Conservation (phyloP, 495 filamentous ascomycete species). For the Daldinia concentrica region DNA sequence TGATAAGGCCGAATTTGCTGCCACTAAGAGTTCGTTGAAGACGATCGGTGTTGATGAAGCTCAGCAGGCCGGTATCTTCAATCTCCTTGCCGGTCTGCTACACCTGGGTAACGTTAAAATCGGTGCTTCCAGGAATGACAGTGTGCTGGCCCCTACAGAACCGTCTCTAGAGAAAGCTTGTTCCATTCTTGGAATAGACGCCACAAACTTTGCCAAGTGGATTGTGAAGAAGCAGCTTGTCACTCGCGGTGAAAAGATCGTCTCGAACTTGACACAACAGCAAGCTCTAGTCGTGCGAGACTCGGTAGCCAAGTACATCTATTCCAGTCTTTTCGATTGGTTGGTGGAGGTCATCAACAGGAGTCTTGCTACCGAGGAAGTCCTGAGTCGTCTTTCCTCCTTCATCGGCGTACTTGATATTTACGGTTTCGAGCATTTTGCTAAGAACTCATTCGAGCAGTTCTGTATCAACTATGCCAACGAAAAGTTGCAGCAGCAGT, state of each 20-base stretch:
- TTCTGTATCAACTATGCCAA: constrained; percentile 99
- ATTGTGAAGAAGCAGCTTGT: constrained; percentile 99
- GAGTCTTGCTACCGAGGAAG: constrained; percentile 88
- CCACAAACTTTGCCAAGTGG: constrained; percentile 93
- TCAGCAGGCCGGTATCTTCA: constrained; percentile 87
- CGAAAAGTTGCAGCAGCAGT: constrained; percentile 98
- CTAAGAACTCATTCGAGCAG: constrained; percentile 99
- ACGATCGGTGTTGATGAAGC: constrained; percentile 84
- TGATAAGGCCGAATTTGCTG: constrained; percentile 90
- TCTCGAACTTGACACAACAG: constrained; percentile 92
- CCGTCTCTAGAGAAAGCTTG: constrained; percentile 84
- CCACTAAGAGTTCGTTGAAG: constrained; percentile 82
- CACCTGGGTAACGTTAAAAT: constrained; percentile 98
- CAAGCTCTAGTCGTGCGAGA: constrained; percentile 95
- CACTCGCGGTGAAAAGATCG: constrained; percentile 96
- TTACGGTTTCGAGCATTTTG: constrained; percentile 99
- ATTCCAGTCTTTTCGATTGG: constrained; percentile 99
- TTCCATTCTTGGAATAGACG: constrained; percentile 86
- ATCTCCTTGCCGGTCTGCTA: constrained; percentile 87
- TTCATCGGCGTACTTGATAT: constrained; percentile 99
- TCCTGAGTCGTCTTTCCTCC: constrained; percentile 80
- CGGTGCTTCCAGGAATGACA: constrained; percentile 86
- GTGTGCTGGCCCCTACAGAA: constrained; percentile 80
- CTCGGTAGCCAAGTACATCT: constrained; percentile 98
- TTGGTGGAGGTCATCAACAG: constrained; percentile 94